phyloP scores from a whole-genome alignment of 1,284 basidiomycete species.

The Ganoderma boninense region DNA sequence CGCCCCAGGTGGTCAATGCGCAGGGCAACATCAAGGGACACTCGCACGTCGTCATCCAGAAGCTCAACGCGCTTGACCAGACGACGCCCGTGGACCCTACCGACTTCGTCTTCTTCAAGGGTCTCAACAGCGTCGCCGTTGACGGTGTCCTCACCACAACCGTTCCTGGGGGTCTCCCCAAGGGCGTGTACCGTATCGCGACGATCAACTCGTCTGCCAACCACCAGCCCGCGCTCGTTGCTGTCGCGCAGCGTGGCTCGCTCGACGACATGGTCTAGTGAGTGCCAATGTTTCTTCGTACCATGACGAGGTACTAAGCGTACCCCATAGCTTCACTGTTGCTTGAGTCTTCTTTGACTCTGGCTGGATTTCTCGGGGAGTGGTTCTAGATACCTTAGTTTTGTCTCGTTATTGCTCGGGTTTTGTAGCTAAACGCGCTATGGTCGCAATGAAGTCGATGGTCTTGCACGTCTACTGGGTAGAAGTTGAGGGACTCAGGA shows the following conservation, averaged over 20 bases:
- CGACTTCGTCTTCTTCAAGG: slow-evolving; percentile 74
- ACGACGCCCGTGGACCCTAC: slow-evolving; percentile 63
- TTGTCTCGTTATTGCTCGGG: slow-evolving; percentile 8
- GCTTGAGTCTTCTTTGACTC: slow-evolving; percentile 13
- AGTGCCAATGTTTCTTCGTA: slow-evolving; percentile 2
- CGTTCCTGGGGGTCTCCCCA: slow-evolving; percentile 64
- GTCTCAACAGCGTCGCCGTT: slow-evolving; percentile 55
- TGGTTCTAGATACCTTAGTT: slow-evolving; percentile 27
- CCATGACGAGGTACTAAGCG: slow-evolving; percentile 5
- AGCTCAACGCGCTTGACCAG: slow-evolving; percentile 56
- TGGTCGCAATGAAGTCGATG: slow-evolving; percentile 30
- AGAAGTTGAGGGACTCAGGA: too few species aligned
- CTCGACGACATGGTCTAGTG: slow-evolving; percentile 56
- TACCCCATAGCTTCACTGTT: slow-evolving; percentile 26
- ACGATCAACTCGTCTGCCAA: slow-evolving; percentile 59
- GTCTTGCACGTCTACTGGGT: slow-evolving; percentile 4
- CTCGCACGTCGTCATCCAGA: slow-evolving; percentile 66
- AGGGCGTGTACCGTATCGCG: slow-evolving; percentile 61
- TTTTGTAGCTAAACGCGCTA: slow-evolving; percentile 32
- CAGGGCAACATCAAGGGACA: slow-evolving; percentile 47
- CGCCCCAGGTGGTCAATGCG: slow-evolving; percentile 63
- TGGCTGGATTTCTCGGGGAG: slow-evolving; percentile 25
- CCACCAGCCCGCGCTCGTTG: slow-evolving; percentile 62
- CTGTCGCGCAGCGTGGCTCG: slow-evolving; percentile 54
- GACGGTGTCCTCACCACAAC: slow-evolving; percentile 59